These are phyloP conservation scores for Glutinoglossum americanum DNA, from an alignment of 495 filamentous ascomycete species.

Conservation along the genomic window DNA sequence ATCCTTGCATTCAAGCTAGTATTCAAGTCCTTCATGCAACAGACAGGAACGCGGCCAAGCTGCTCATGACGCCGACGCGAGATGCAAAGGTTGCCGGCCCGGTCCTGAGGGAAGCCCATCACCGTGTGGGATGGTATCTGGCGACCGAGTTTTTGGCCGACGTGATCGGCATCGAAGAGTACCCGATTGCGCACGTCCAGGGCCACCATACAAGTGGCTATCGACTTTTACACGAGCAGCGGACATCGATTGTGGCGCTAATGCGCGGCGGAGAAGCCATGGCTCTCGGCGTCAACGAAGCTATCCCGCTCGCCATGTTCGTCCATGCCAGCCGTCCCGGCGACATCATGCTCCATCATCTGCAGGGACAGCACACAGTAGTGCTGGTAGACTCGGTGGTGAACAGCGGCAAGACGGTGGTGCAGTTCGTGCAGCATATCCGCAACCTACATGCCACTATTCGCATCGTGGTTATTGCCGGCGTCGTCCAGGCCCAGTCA, in stretches of 20 bases:
- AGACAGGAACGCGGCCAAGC: constrained; percentile 21
- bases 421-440: constrained; percentile 31
- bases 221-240: constrained; percentile 26
- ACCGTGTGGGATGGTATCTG: constrained; percentile 30
- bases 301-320: constrained; percentile 31
- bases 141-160: constrained; percentile 26
- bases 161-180: constrained; percentile 31
- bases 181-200: constrained; percentile 31
- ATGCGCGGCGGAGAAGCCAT: constrained; percentile 50
- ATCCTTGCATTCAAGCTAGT: constrained; percentile 8
- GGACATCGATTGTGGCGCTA: constrained; percentile 35
- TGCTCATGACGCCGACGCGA: constrained; percentile 36
- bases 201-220: constrained; percentile 27
- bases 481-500: constrained; percentile 28
- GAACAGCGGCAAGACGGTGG: constrained; percentile 31
- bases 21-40: constrained; percentile 25
- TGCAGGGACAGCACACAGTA: constrained; percentile 21
- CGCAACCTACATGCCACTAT: constrained; percentile 21
- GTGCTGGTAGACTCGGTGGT: constrained; percentile 42
- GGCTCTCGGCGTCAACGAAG: constrained; percentile 38
- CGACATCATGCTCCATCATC: constrained; percentile 24
- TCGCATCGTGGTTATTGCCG: constrained; percentile 33
- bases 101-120: constrained; percentile 28
- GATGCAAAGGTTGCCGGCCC: constrained; percentile 27
- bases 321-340: constrained; percentile 27